Evolutionary conservation across 257 asterid genomes (phyloP).

Genomic region (Solanum corneliomulleri): DNA sequence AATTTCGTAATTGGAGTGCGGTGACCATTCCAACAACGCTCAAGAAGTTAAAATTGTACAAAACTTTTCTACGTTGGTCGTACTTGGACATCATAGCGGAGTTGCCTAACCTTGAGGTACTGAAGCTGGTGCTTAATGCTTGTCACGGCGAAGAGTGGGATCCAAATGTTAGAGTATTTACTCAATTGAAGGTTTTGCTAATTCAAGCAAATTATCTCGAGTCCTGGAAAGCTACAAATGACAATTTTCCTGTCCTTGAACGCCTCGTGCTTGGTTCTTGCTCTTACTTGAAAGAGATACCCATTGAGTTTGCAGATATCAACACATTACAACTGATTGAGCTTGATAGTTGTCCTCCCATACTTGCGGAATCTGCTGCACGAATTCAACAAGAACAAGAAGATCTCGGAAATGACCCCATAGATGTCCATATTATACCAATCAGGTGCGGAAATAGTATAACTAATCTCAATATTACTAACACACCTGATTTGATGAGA

Average conservation of each 20-base stretch:
- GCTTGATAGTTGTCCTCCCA: neutral
- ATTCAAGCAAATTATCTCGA: neutral
- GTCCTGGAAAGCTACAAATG: neutral
- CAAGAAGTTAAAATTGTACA: neutral
- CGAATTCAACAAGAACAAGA: neutral
- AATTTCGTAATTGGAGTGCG: neutral
- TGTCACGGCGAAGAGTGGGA: neutral
- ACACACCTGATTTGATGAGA: neutral
- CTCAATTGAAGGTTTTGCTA: neutral
- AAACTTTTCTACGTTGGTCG: neutral
- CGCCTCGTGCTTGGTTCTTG: neutral
- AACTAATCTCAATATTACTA: too few species aligned
- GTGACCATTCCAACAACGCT: constrained; percentile 4
- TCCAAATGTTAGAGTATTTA: neutral
- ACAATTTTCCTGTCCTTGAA: neutral
- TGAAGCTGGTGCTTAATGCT: neutral
- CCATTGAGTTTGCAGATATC: neutral
- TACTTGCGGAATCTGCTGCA: neutral
- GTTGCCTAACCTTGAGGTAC: neutral
- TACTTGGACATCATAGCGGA: neutral
- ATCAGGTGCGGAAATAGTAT: neutral
- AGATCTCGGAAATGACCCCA: neutral
- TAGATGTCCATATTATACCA: neutral
- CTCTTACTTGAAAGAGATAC: neutral
- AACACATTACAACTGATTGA: neutral